Percentiles rank a stretch among this genome's conserved stretches.
These are phyloP conservation scores for Flagelloscypha sp. DNA, from an alignment of 768 basidiomycete genomes.

Conservation along the genomic window DNA sequence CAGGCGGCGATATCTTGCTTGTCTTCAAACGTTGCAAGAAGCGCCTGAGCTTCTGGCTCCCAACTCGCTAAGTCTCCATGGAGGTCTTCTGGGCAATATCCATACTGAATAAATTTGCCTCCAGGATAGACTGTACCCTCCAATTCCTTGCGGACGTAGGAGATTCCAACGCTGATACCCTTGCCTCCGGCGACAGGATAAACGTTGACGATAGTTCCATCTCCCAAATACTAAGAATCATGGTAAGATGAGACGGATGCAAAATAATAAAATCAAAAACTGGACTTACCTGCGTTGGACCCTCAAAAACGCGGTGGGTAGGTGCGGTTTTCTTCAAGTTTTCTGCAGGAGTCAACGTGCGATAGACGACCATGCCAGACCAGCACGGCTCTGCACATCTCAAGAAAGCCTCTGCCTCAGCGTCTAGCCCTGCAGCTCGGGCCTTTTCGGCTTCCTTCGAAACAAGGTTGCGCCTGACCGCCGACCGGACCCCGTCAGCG, in stretches of 20 bases:
- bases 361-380: slow-evolving; percentile 54
- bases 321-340: slow-evolving; percentile 33
- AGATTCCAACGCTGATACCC: slow-evolving; percentile 23
- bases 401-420: slow-evolving; percentile 32
- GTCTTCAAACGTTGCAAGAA: not conserved
- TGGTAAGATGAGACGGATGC: not conserved
- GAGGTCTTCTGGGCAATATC: too few relatives aligned
- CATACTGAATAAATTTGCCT: too few relatives aligned
- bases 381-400: slow-evolving; percentile 45
- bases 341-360: slow-evolving; percentile 49
- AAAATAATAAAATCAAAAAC: slow-evolving; percentile 3
- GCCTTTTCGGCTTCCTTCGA: slow-evolving; percentile 28
- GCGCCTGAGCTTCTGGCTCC: slow-evolving; percentile 12
- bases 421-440: slow-evolving; percentile 23
- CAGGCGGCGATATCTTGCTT: not conserved
- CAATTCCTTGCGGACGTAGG: slow-evolving; percentile 18
- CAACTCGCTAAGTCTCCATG: slow-evolving; percentile 9
- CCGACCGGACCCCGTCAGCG: slow-evolving; percentile 29
- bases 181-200: slow-evolving; percentile 26
- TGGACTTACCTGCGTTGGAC: slow-evolving; percentile 37
- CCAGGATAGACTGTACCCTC: slow-evolving; percentile 22
- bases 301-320: slow-evolving; percentile 38
- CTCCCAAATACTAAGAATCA: too few relatives aligned
- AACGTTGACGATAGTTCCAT: slow-evolving; percentile 18
- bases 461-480: slow-evolving; percentile 29